A percentile compares a stretch with the other conserved stretches of the same genome.
Conservation (phyloP, 2,329 filamentous ascomycete genomes). For the Diaporthe ampelina region DNA sequence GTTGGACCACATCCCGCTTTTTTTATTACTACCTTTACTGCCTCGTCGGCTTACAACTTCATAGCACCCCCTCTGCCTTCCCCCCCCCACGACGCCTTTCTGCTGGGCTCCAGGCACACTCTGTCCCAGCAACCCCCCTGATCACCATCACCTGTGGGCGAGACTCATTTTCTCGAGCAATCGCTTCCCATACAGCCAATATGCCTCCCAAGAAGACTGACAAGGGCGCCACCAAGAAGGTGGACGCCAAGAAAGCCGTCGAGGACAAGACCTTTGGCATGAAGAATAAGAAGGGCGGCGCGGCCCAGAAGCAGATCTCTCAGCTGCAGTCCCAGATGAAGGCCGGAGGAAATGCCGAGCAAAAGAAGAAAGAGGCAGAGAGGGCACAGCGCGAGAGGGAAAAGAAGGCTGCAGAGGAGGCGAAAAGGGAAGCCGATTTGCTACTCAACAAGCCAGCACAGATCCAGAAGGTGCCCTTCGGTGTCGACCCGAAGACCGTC, state of each 20-base stretch:
- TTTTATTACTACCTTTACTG: constrained; percentile 22
- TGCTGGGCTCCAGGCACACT: constrained; percentile 11
- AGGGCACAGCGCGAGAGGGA: constrained; percentile 81
- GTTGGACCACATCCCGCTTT: constrained; percentile 34
- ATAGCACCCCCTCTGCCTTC: not conserved
- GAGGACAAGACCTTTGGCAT: constrained; percentile 99
- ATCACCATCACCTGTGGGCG: not conserved
- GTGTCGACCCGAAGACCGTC: constrained; percentile 97
- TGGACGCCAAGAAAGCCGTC: constrained; percentile 72
- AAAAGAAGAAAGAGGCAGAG: constrained; percentile 83
- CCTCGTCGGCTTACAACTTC: constrained; percentile 34
- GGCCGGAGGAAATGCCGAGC: constrained; percentile 83
- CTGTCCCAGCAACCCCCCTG: not conserved
- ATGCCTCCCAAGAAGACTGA: constrained; percentile 81
- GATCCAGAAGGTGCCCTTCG: constrained; percentile 97
- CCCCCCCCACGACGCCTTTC: constrained; percentile 3
- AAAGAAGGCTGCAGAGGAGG: constrained; percentile 90
- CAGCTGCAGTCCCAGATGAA: constrained; percentile 82
- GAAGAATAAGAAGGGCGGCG: constrained; percentile 99
- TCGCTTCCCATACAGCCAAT: constrained; percentile 50
- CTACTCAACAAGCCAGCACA: constrained; percentile 93
- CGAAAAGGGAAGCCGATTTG: constrained; percentile 82
- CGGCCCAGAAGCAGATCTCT: constrained; percentile 90
- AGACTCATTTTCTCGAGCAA: not conserved
- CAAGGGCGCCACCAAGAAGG: constrained; percentile 68